These are phyloP conservation scores for Suillus bovinus DNA, from an alignment of 768 basidiomycete genomes.

Conservation along the genomic window DNA sequence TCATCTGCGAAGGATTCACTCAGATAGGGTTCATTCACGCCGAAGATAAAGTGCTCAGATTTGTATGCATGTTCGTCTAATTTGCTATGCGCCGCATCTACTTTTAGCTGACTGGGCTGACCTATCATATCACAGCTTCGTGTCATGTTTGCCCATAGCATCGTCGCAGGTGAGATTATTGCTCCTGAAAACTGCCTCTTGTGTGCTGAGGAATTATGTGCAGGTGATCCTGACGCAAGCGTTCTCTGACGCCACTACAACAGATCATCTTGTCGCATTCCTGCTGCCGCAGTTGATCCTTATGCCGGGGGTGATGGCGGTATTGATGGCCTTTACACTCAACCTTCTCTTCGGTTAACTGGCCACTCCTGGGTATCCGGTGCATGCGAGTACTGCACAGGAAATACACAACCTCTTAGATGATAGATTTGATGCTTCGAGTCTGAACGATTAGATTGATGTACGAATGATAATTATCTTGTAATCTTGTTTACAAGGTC, in stretches of 20 bases:
- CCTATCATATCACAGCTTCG: constrained; percentile 40
- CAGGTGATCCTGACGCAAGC: constrained; percentile 67
- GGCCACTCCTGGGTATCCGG: no score
- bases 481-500: no score
- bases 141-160: constrained; percentile 61
- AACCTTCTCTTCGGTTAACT: not conserved
- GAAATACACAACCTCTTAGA: not conserved
- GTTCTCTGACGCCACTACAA: constrained; percentile 61
- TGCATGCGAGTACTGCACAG: not conserved
- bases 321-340: not conserved
- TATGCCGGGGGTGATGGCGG: not conserved
- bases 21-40: constrained; percentile 44
- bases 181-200: constrained; percentile 3
- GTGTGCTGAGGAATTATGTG: not conserved
- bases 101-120: not conserved
- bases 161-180: constrained; percentile 52
- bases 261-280: constrained; percentile 27
- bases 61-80: constrained; percentile 64
- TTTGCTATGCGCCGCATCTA: constrained; percentile 1
- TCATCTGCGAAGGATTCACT: constrained; percentile 53
- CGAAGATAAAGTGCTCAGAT: constrained; percentile 61
- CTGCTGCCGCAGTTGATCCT: constrained; percentile 5
- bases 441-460: not conserved
- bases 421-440: not conserved
- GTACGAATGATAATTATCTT: no score